These are phyloP conservation scores for Aureobasidium sp. DNA, from an alignment of 2,329 filamentous ascomycete genomes.

Conservation along the genomic window DNA sequence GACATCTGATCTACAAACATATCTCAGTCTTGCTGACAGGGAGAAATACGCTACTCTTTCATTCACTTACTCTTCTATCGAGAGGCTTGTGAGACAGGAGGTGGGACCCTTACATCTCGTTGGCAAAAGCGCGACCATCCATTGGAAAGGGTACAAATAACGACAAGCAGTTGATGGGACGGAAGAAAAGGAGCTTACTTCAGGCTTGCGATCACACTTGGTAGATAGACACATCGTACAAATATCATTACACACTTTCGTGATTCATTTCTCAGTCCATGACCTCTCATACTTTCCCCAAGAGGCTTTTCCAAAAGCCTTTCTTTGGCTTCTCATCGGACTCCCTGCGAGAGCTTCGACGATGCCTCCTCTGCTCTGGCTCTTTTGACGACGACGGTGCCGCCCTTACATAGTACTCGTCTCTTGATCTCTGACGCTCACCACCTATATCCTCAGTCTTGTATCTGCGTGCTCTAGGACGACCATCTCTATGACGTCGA, in stretches of 20 bases:
- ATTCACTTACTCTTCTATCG: no score
- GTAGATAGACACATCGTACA: not conserved
- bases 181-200: no score
- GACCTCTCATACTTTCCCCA: not conserved
- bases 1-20: no score
- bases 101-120: no score
- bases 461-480: not conserved
- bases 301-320: slow-evolving; percentile 3
- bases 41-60: no score
- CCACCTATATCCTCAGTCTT: not conserved
- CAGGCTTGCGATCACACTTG: no score
- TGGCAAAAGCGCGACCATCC: no score
- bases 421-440: not conserved
- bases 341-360: not conserved
- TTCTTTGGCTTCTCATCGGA: slow-evolving; percentile 1
- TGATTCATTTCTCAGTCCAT: not conserved
- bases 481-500: not conserved
- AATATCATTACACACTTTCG: not conserved
- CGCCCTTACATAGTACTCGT: not conserved
- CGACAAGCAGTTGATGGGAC: no score
- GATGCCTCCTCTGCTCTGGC: not conserved
- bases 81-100: no score
- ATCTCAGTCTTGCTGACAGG: no score
- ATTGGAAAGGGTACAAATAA: no score
- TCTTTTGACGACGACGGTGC: not conserved